A percentile compares a stretch with the other conserved stretches of the same genome.
These are phyloP conservation scores for Talaromyces sp. DNA, from an alignment of 2,329 filamentous ascomycete species.

Conservation along the genomic window DNA sequence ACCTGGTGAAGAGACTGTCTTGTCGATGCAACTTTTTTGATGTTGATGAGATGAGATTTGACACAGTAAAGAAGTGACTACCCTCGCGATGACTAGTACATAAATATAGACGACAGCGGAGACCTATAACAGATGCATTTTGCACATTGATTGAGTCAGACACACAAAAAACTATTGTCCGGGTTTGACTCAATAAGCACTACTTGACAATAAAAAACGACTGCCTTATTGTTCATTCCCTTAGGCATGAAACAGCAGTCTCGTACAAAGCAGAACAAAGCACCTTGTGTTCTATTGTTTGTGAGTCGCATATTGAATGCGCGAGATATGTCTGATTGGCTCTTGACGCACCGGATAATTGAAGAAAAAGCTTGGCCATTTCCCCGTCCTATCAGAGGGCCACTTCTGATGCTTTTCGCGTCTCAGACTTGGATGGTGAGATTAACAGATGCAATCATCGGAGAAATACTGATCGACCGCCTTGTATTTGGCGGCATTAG, in stretches of 20 bases:
- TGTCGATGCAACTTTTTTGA: not conserved
- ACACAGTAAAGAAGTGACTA: not conserved
- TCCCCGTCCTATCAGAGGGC: not conserved
- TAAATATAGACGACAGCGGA: not conserved
- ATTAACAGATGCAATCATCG: not conserved
- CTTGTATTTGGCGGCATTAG: not conserved
- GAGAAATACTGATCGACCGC: not conserved
- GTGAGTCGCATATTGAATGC: not conserved
- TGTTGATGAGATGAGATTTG: not conserved
- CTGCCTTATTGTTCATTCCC: not conserved
- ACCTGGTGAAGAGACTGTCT: not conserved
- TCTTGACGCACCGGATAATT: not conserved
- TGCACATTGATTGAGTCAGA: not conserved
- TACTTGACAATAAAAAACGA: not conserved
- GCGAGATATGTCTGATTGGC: not conserved
- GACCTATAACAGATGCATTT: not conserved
- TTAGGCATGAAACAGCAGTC: not conserved
- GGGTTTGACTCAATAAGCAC: not conserved
- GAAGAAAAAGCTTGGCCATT: not conserved
- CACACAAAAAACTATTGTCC: not conserved
- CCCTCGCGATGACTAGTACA: not conserved
- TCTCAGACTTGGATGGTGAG: not conserved
- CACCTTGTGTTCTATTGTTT: not conserved
- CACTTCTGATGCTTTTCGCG: not conserved
- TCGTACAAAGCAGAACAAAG: too few relatives aligned